phyloP scores from a whole-genome alignment of 352 stramenopile genomes.

The Plasmopara muralis region DNA sequence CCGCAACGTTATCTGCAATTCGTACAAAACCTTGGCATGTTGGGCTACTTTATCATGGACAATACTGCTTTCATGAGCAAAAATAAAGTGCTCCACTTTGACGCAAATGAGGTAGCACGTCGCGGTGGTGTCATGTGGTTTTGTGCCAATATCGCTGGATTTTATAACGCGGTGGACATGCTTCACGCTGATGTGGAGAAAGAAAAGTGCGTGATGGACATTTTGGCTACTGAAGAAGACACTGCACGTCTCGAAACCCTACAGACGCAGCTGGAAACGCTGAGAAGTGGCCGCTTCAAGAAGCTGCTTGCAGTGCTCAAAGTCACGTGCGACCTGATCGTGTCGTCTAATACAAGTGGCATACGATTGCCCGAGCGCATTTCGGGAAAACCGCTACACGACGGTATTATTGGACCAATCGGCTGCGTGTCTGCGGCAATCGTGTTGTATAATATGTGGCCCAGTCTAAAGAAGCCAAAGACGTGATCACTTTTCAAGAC shows the following conservation, averaged over 20 bases:
- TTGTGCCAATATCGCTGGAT: constrained; percentile 74
- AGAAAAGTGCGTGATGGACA: constrained; percentile 68
- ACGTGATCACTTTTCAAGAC: not conserved
- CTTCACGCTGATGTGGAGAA: constrained; percentile 76
- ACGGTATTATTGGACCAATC: constrained; percentile 74
- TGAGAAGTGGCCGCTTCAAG: constrained; percentile 61
- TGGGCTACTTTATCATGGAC: constrained; percentile 84
- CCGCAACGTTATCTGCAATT: constrained; percentile 59
- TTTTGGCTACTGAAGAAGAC: constrained; percentile 67
- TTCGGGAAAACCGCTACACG: constrained; percentile 71
- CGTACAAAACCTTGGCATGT: constrained; percentile 76
- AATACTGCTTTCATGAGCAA: constrained; percentile 83
- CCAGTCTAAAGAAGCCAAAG: constrained; percentile 31
- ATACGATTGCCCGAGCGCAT: constrained; percentile 74
- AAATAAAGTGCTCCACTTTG: constrained; percentile 57
- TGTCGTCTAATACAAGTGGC: constrained; percentile 79
- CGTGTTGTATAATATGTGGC: constrained; percentile 84
- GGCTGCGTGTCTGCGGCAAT: constrained; percentile 75
- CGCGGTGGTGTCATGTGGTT: constrained; percentile 80
- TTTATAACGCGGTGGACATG: constrained; percentile 60
- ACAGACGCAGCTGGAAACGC: constrained; percentile 49
- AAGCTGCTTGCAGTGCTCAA: constrained; percentile 81
- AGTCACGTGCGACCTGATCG: constrained; percentile 78
- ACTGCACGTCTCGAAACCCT: constrained; percentile 39
- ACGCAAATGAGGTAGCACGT: constrained; percentile 55